Percentiles rank a stretch among this genome's conserved stretches.
phyloP scores from a whole-genome alignment of 208 protist species.

The Strigomonas culicis region DNA sequence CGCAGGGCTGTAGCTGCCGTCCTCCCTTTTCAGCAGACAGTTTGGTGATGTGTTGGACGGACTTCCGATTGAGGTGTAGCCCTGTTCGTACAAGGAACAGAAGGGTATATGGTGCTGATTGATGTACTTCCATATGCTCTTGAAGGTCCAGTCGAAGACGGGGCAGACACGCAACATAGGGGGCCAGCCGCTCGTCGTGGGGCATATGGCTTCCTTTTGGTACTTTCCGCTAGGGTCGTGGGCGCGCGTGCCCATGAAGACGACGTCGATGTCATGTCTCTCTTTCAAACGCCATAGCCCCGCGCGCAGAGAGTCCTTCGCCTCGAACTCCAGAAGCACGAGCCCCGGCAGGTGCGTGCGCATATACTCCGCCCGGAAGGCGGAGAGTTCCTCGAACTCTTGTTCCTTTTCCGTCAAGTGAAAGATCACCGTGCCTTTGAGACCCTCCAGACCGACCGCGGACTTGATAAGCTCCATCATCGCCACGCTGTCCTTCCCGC shows the following conservation, averaged over 20 bases:
- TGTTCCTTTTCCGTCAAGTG: slow-evolving; percentile 44
- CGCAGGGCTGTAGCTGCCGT: slow-evolving; percentile 68
- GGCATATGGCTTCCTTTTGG: slow-evolving; percentile 46
- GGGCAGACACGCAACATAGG: slow-evolving; percentile 82
- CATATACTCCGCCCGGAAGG: slow-evolving; percentile 60
- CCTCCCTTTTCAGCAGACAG: slow-evolving; percentile 29
- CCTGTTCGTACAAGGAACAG: slow-evolving; percentile 80
- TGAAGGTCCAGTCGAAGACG: slow-evolving; percentile 79
- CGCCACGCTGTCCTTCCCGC: slow-evolving; percentile 88
- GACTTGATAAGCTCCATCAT: slow-evolving; percentile 71
- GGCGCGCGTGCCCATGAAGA: slow-evolving; percentile 86
- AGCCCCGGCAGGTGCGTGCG: slow-evolving; percentile 21
- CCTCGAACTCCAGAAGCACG: slow-evolving; percentile 24
- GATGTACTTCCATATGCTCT: slow-evolving; percentile 82
- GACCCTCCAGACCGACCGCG: slow-evolving; percentile 31
- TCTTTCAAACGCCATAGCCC: slow-evolving; percentile 50
- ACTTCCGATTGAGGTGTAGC: slow-evolving; percentile 87
- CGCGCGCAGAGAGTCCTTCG: slow-evolving; percentile 37
- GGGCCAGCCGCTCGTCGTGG: slow-evolving; percentile 81
- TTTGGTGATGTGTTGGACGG: slow-evolving; percentile 53
- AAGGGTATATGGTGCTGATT: slow-evolving; percentile 50
- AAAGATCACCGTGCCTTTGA: slow-evolving; percentile 51
- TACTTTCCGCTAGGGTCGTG: slow-evolving; percentile 67
- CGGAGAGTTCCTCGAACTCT: slow-evolving; percentile 73
- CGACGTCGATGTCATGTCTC: slow-evolving; percentile 40